phyloP scores from a whole-genome alignment of 495 filamentous ascomycete genomes.

The Neurospora intermedia region DNA sequence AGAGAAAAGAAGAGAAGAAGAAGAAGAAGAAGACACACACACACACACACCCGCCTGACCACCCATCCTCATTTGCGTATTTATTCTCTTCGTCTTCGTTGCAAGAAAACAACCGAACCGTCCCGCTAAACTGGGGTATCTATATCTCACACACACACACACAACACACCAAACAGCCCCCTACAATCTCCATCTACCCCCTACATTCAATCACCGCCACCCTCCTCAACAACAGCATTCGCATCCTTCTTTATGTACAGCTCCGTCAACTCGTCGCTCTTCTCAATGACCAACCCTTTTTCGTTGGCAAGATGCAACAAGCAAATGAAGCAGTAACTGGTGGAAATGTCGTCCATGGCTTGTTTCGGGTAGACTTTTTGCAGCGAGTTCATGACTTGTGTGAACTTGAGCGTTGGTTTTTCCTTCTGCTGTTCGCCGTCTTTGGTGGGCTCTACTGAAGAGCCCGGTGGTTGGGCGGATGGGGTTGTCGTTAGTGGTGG shows the following conservation, averaged over 20 bases:
- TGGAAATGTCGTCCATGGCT: constrained; percentile 87
- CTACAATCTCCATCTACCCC: too few species aligned
- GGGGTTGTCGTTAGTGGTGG: constrained; percentile 1
- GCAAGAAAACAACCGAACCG: too few species aligned
- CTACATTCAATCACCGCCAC: constrained; percentile 4
- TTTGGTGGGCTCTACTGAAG: background rate
- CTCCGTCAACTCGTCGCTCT: constrained; percentile 45
- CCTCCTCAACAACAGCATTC: constrained; percentile 39
- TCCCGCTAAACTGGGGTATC: too few species aligned
- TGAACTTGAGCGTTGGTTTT: constrained; percentile 55
- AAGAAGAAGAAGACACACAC: too few species aligned
- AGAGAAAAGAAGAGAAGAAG: too few species aligned
- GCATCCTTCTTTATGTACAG: constrained; percentile 47
- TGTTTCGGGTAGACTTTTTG: constrained; percentile 76
- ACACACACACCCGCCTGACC: too few species aligned
- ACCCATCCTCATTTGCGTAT: too few species aligned
- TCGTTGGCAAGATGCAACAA: constrained; percentile 94
- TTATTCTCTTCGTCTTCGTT: too few species aligned
- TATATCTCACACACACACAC: too few species aligned
- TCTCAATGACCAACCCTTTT: constrained; percentile 70
- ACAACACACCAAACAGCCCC: too few species aligned
- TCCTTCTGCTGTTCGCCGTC: background rate
- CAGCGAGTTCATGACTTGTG: constrained; percentile 77
- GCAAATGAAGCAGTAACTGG: constrained; percentile 95
- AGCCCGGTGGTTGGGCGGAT: constrained; percentile 21